Conservation (phyloP, 2,329 filamentous ascomycete genomes). For the Talaromyces rugulosus region DNA sequence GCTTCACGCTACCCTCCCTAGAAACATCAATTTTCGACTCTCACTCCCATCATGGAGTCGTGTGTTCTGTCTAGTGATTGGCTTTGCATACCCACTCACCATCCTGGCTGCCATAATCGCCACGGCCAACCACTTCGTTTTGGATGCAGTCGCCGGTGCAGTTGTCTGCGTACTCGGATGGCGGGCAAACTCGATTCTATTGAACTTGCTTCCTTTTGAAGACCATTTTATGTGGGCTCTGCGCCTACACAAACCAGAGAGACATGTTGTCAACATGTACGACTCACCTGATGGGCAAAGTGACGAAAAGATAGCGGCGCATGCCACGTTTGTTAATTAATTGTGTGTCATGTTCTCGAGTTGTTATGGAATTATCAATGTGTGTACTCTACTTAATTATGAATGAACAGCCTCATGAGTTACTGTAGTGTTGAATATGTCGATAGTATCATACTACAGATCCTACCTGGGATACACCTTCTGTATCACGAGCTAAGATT, state of each 20-base stretch:
- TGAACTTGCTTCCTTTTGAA: constrained; percentile 63
- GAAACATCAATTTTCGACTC: constrained; percentile 23
- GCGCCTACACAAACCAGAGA: constrained; percentile 61
- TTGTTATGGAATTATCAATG: neutral
- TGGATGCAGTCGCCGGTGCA: constrained; percentile 67
- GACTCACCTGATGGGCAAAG: constrained; percentile 19
- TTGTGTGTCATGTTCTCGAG: neutral
- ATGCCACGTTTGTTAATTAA: neutral
- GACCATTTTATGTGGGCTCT: constrained; percentile 63
- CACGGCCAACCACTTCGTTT: constrained; percentile 68
- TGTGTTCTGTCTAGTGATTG: constrained; percentile 46
- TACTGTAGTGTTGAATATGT: too few relatives aligned
- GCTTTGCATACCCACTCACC: constrained; percentile 59
- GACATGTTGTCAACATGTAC: constrained; percentile 13
- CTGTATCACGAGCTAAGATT: too few relatives aligned
- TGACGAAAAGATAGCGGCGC: neutral
- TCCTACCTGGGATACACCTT: too few relatives aligned
- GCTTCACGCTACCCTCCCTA: constrained; percentile 25
- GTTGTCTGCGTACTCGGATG: constrained; percentile 63
- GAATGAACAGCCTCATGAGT: too few relatives aligned
- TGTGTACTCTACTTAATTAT: neutral
- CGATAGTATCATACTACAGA: too few relatives aligned
- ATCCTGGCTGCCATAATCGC: constrained; percentile 67
- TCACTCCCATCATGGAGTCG: constrained; percentile 50
- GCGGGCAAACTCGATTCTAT: constrained; percentile 50